Evolutionary conservation across 768 basidiomycete species (phyloP), one percentile per base, ranked within the genome.

Genomic region (Hypholoma sublateritium): DNA sequence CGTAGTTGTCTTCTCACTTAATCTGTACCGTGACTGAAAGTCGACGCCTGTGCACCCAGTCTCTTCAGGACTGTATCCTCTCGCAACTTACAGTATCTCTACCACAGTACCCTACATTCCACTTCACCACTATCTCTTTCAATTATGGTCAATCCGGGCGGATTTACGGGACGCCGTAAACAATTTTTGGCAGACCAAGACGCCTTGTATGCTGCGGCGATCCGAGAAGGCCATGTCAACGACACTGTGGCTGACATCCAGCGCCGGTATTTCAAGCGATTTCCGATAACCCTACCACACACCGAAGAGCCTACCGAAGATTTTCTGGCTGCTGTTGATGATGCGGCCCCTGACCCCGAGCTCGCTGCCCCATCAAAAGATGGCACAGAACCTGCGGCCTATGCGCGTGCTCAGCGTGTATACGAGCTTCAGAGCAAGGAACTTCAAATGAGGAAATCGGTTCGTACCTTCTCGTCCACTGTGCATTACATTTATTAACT

Each of bases 101-200:
- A n/a, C n/a, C n/a, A n/a, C n/a, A n/a, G n/a, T n/a, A n/a, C n/a
- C n/a, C n/a, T n/a, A n/a, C n/a, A n/a, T n/a, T n/a, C n/a, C n/a
- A n/a, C n/a, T n/a, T n/a, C n/a, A n/a, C n/a, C n/a, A n/a, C n/a
- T n/a, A n/a, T n/a, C n/a, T n/a, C n/a, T n/a, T n/a, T n/a, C n/a
- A n/a, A n/a, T n/a, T n/a, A 53, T 53, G 52, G 39, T 43, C 9
- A 53, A 53, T 41, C 52, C 41, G 4, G 52, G 52, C 16, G 14
- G 39, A 16, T 53, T 53, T 22, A 25, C 39, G 42, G 52, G 39
- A 16, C 21, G 16, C 14, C 45, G 46, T 16, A 55, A 36, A 12
- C 4, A 5, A 12, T 55, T 55, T 34, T 43, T 55, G 8, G 22
- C 28, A 3, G 19, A 6, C 3, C 22, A 55, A 22, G 36, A 3